Conservation (phyloP, 352 stramenopile species). For the Phytophthora vignae region DNA sequence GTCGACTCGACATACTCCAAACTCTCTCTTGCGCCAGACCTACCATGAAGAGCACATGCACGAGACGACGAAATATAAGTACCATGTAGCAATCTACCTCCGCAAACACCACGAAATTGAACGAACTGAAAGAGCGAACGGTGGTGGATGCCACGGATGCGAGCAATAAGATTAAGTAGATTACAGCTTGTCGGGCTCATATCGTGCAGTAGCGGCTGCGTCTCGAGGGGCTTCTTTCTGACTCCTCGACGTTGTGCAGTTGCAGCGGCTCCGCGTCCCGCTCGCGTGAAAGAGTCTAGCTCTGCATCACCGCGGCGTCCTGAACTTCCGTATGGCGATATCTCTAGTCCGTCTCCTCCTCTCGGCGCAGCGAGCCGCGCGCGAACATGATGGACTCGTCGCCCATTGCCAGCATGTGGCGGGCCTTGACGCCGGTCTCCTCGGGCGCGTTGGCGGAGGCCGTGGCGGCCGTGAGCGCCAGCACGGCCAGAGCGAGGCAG, state of each 20-base stretch:
- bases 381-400: slow-evolving; percentile 37
- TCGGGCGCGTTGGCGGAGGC: slow-evolving; percentile 6
- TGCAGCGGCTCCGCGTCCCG: neutral
- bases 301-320: too few relatives aligned
- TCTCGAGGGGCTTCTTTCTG: neutral
- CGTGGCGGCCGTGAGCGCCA: slow-evolving; percentile 9
- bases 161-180: slow-evolving; percentile 31
- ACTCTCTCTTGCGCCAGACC: neutral
- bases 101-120: neutral
- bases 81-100: too few relatives aligned
- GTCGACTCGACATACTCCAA: too few relatives aligned
- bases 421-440: slow-evolving; percentile 33
- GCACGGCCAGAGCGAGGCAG: slow-evolving; percentile 13
- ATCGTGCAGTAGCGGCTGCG: slow-evolving; percentile 10
- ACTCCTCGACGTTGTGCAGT: too few relatives aligned
- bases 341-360: slow-evolving; percentile 25
- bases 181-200: slow-evolving; percentile 32
- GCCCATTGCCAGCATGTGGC: slow-evolving; percentile 37
- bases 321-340: neutral
- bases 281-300: neutral
- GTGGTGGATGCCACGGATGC: neutral
- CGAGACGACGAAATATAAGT: too few relatives aligned
- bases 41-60: too few relatives aligned
- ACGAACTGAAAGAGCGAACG: neutral
- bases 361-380: slow-evolving; percentile 30